Percentiles rank a stretch among this genome's conserved stretches.
Evolutionary conservation across 768 basidiomycete species (phyloP).

Genomic region (Holtermanniella nyarrowii): DNA sequence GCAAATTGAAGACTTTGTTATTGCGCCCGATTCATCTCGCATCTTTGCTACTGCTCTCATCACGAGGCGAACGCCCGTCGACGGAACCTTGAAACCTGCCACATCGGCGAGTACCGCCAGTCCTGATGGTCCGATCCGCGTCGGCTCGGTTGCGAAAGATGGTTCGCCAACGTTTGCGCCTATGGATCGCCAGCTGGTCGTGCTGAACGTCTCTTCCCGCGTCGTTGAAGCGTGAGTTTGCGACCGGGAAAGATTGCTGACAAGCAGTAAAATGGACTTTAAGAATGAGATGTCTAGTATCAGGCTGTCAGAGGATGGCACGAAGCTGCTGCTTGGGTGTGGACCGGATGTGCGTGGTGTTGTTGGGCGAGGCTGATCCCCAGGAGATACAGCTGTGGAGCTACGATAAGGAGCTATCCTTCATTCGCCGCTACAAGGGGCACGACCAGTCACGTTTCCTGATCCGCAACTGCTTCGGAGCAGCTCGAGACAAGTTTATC

Average conservation of each 20-base stretch:
- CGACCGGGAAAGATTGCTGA: neutral
- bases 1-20: constrained; percentile 73
- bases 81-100: constrained; percentile 21
- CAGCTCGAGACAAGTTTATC: constrained; percentile 74
- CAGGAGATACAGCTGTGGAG: constrained; percentile 89
- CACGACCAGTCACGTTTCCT: constrained; percentile 75
- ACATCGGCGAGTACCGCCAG: constrained; percentile 21
- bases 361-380: too few species aligned
- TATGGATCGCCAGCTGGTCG: constrained; percentile 29
- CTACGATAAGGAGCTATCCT: constrained; percentile 52
- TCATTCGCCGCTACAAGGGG: constrained; percentile 72
- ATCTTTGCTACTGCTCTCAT: constrained; percentile 66
- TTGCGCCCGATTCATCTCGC: constrained; percentile 72
- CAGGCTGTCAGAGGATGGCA: constrained; percentile 73
- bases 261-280: constrained; percentile 13
- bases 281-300: constrained; percentile 74
- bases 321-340: constrained; percentile 74
- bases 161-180: constrained; percentile 12
- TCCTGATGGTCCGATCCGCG: constrained; percentile 7
- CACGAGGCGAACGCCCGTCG: constrained; percentile 16
- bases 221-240: constrained; percentile 24
- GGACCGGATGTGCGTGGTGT: constrained; percentile 68
- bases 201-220: constrained; percentile 20
- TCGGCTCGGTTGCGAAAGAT: too few species aligned
- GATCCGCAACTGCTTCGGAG: constrained; percentile 89